Base-by-base conservation (phyloP, 2,329 filamentous ascomycete species). In the Nemania sp. region DNA sequence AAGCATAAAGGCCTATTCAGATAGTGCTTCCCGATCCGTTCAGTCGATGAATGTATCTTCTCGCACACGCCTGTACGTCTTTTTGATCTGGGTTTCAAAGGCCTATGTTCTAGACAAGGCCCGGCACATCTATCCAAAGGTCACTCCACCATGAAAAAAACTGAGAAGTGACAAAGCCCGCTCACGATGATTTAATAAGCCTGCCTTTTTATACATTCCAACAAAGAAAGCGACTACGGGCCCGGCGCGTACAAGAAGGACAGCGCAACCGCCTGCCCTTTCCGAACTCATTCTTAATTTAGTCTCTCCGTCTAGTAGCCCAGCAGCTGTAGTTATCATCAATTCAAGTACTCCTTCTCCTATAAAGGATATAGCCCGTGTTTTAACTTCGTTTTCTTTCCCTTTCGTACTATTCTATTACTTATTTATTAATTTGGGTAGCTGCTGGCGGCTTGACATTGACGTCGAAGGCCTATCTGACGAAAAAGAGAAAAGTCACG, bases 391-490 rank as follows among this genome's bases (percentile, higher is more conserved):
- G 4, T 24, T 56, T 41, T 41, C 22, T 26, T 45, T 26, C 29
- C 13, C 7, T n/a, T 57, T 27, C 22, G 24, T 45, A 22, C 20
- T 15, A 26, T 57, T 35, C 54, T 64, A 59, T 65, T 65, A n/a
- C 56, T 58, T 56, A 5, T n/a, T 66, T 38, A 43, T 38, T 26
- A n/a, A 47, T 32, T 49, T 60, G 41, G 38, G 24, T 73, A 73
- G 75, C 75, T 77, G 75, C 75, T 75, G 75, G 75, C 75, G 73
- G 75, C 74, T 76, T 71, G 73, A 73, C 67, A 70, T 45, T 61
- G 65, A 69, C 52, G 70, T 73, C 71, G 70, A 73, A 76, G 73
- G 70, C 71, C 59, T 62, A 72, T 70, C 35, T 52, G 38, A 59
- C 51, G 41, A 55, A 45, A 54, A 58, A 43, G n/a, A 24, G 24